Base-by-base conservation (phyloP, 768 basidiomycete genomes). In the Fomitopsis serialis region DNA sequence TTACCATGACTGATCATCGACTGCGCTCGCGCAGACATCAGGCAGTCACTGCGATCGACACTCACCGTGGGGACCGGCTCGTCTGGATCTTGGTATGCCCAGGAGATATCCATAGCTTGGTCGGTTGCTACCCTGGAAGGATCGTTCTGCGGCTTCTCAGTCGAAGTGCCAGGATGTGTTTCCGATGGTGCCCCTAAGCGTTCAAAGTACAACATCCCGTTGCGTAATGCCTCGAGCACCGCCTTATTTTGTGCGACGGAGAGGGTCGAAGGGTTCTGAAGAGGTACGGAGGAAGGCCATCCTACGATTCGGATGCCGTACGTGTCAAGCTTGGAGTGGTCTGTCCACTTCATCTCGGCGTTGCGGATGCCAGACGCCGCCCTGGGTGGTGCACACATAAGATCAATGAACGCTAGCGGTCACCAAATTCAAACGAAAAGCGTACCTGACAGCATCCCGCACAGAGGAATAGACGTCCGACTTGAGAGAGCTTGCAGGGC, bases 271-370 rank as follows among this genome's bases (percentile, higher is more conserved):
- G 85, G 85, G 58, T 86, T 87, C 58, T 78, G 78, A 22, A 70
- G 65, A 7, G 84, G 84, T 22, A 87, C 74, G 27, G 69, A 69
- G 22, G 73, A 55, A 10, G 85, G 85, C 85, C 85, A 87, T 40
- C 85, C 85, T 13, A 79, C 71, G 43, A 87, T 65, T 50, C 72
- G 76, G 29, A 87, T 80, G 10, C 80, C 81, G 58, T 84, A 86
- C 6, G 70, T 45, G 57, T 74, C 70, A 48, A 87, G 63, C 42
- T 78, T 73, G 23, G 80, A 76, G 47, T 78, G 84, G 61, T 84
- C 85, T 9, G 81, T 80, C 85, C 85, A 87, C 64, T 82, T 86
- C 85, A 87, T 87, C 60, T 87, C 85, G 21, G 85, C 84, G 50
- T 74, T 81, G 11, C 80, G 81, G 19, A 80, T 66, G 8, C 84